Evolutionary conservation across 1,284 basidiomycete genomes (phyloP).

Genomic region (Vanrija sp.): DNA sequence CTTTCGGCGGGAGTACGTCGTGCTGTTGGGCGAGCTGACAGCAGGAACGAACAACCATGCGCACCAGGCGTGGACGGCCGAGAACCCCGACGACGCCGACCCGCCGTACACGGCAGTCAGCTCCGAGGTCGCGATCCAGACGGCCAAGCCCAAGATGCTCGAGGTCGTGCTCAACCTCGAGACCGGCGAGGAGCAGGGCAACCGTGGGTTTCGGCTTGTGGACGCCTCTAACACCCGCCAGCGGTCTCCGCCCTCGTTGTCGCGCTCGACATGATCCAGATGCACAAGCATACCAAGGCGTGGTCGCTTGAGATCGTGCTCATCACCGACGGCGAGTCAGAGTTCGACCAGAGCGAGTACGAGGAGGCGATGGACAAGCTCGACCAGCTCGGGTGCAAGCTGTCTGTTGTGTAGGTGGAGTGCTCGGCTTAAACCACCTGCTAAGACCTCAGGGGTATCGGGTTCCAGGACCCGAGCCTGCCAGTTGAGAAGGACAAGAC

Average conservation of each 20-base stretch:
- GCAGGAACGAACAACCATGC: conserved; percentile 69
- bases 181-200: conserved; percentile 46
- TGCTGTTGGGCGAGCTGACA: conserved; percentile 9
- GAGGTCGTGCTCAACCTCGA: conserved; percentile 68
- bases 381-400: conserved; percentile 59
- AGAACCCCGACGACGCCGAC: conserved; percentile 39
- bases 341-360: conserved; percentile 56
- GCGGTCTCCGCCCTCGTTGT: conserved; percentile 85
- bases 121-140: conserved; percentile 72
- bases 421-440: too few species aligned
- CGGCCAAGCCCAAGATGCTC: conserved; percentile 71
- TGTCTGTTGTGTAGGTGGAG: conserved; percentile 56
- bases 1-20: conserved; percentile 70
- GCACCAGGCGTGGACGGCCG: conserved; percentile 51
- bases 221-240: conserved; percentile 39
- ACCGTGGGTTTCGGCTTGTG: conserved; percentile 27
- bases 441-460: conserved; percentile 30
- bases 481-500: conserved; percentile 40
- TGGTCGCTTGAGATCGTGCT: conserved; percentile 79
- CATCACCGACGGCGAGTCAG: conserved; percentile 66
- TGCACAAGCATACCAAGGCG: conserved; percentile 59
- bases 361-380: conserved; percentile 64
- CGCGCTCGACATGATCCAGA: conserved; percentile 63
- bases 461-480: conserved; percentile 26
- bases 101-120: conserved; percentile 65